A percentile compares a stretch with the other conserved stretches of the same genome.
Evolutionary conservation across 148 eudicot species (phyloP).

Genomic region (Vaccinium darrowii): DNA sequence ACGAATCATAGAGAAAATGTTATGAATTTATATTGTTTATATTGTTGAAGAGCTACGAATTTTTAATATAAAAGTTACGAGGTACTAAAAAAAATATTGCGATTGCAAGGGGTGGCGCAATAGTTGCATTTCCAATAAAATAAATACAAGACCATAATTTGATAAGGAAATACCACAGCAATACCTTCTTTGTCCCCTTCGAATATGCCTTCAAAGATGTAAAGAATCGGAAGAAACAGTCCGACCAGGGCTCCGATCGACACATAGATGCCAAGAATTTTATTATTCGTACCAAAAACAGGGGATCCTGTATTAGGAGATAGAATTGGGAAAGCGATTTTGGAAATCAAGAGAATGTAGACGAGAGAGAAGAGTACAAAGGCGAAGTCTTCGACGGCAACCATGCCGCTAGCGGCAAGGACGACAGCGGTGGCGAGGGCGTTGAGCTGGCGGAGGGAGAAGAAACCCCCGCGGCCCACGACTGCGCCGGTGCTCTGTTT

Average conservation of each 20-base stretch:
- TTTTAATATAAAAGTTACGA: too few species aligned
- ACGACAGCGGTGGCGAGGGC: conserved; percentile 39
- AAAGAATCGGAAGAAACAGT: conserved; percentile 57
- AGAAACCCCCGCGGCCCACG: conserved; percentile 2
- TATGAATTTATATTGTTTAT: too few species aligned
- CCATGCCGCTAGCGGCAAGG: conserved; percentile 57
- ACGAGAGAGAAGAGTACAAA: conserved; percentile 46
- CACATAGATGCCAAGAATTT: conserved; percentile 34
- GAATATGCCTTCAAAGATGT: conserved; percentile 57
- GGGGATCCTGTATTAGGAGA: conserved; percentile 24
- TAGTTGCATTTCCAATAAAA: too few species aligned
- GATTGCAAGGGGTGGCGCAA: too few species aligned
- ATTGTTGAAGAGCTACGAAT: too few species aligned
- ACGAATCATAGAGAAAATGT: too few species aligned
- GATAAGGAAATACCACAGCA: not conserved
- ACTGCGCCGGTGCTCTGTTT: not conserved
- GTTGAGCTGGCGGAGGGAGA: conserved; percentile 53
- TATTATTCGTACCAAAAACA: conserved; percentile 34
- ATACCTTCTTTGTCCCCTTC: conserved; percentile 59
- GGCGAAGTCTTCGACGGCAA: conserved; percentile 37
- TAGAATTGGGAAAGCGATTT: conserved; percentile 49
- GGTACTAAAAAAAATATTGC: too few species aligned
- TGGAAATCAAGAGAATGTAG: conserved; percentile 54
- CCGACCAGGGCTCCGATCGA: conserved; percentile 53
- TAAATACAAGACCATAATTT: not conserved